These are phyloP conservation scores for Aspergillus thermomutatus DNA, from an alignment of 2,329 filamentous ascomycete species.

Conservation along the genomic window DNA sequence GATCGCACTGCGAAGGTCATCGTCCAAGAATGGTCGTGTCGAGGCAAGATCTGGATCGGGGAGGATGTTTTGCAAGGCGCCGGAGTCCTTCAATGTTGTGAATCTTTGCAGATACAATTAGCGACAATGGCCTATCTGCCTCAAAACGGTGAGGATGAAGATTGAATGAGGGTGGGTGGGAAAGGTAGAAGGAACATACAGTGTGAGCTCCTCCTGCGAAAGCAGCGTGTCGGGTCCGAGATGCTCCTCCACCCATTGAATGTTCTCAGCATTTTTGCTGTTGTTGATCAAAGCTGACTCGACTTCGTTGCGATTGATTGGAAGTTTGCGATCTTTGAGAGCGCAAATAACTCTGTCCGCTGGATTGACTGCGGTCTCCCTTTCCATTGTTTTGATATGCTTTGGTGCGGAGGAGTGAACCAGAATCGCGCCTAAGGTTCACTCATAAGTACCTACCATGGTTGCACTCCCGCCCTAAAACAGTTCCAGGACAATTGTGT, in stretches of 20 bases:
- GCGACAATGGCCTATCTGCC: not conserved
- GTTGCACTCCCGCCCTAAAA: not conserved
- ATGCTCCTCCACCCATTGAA: constrained; percentile 32
- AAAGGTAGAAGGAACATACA: constrained; percentile 24
- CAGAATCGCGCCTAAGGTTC: not conserved
- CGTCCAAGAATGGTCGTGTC: constrained; percentile 38
- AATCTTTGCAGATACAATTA: constrained; percentile 23
- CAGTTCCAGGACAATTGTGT: not conserved
- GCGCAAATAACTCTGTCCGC: constrained; percentile 21
- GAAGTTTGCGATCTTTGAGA: constrained; percentile 30
- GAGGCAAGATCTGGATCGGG: constrained; percentile 24
- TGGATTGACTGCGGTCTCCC: constrained; percentile 14
- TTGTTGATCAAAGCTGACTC: constrained; percentile 25
- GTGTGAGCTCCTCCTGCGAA: constrained; percentile 36
- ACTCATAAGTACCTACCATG: not conserved
- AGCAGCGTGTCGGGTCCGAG: constrained; percentile 33
- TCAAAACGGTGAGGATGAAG: not conserved
- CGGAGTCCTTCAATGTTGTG: constrained; percentile 31
- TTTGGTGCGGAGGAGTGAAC: not conserved
- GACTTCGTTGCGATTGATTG: constrained; percentile 26
- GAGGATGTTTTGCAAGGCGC: constrained; percentile 26
- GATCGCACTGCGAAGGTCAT: constrained; percentile 36
- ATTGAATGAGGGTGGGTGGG: not conserved
- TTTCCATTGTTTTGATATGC: constrained; percentile 12
- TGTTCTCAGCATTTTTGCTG: constrained; percentile 13